Base-by-base conservation (phyloP, 805 yeast species). In the Brettanomyces sp. region DNA sequence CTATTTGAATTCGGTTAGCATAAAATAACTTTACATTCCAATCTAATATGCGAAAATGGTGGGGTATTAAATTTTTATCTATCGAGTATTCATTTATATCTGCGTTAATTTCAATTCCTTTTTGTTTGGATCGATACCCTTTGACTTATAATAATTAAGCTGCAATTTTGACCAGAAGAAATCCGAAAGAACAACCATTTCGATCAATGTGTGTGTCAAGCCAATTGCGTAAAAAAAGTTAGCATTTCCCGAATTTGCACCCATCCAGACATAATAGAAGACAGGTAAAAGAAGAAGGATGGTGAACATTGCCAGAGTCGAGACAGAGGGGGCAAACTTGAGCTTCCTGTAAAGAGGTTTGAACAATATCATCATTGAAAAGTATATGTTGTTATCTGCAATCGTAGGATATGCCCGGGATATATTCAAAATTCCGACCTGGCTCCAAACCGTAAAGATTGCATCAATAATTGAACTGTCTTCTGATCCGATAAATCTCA, bases 211-310 rank as follows among this genome's bases (percentile, higher is more conserved):
- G 63, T 88, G 83, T 3, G 83, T 85, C 48, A 93, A 72, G 3
- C 93, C 87, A 56, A 93, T 85, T 36, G 98, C 96, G 67, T 91
- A 93, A 68, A 89, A 93, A 69, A 93, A 93, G 64, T 93, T 93
- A 44, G 96, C 82, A 66, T 93, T 93, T 25, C 99, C 99, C 32
- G 93, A 87, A 12, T 96, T 96, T 47, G 87, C 71, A 48, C 82
- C 84, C 53, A 91, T 86, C 99, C 99, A 93, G 49, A 93, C 75
- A 62, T 88, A 88, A 67, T 89, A 89, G 61, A 91, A 93, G 8
- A 87, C 80, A 2, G 98, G 97, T 4, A 93, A 79, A 42, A 93
- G 70, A 2, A 85, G 69, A 22, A 85, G 46, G 1, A 64, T 56
- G 7, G 64, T 58, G 33, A 51, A 45, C 32, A 63, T 50, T 1